Percentiles rank a stretch among this genome's conserved stretches.
These are phyloP conservation scores for Acanthamoeba polyphaga DNA, from an alignment of 208 protist genomes.

Conservation along the genomic window DNA sequence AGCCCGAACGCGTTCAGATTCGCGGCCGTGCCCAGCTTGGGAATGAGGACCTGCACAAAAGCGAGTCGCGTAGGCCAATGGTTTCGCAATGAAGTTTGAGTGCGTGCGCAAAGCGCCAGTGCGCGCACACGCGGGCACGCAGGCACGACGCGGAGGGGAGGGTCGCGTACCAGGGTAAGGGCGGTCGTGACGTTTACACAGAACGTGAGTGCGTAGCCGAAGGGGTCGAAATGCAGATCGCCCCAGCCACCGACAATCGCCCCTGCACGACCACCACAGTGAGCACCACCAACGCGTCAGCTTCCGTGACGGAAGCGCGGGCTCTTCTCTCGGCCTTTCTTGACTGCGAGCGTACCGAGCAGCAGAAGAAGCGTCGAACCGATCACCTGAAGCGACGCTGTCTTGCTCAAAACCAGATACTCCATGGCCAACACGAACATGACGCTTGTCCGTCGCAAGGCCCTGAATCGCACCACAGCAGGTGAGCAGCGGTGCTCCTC, in stretches of 20 bases:
- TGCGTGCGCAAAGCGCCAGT: background rate
- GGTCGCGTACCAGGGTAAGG: background rate
- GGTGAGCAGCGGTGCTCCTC: background rate
- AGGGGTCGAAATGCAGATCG: constrained; percentile 20
- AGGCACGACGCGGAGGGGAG: no score
- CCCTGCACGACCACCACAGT: background rate
- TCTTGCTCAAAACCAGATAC: constrained; percentile 16
- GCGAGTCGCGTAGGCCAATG: background rate
- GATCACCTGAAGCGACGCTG: background rate
- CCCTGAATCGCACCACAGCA: background rate
- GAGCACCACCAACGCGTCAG: background rate
- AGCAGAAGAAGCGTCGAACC: background rate
- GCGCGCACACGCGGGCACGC: no score
- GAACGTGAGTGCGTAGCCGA: constrained; percentile 24
- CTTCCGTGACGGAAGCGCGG: background rate
- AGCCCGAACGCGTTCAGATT: constrained; percentile 19
- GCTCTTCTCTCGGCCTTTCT: background rate
- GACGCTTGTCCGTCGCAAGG: constrained; percentile 1
- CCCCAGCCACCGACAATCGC: constrained; percentile 34
- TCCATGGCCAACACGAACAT: constrained; percentile 16
- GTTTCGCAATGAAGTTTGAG: background rate
- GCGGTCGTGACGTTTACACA: constrained; percentile 15
- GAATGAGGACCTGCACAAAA: background rate
- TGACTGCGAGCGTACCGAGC: background rate
- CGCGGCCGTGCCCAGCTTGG: constrained; percentile 2